phyloP scores from a whole-genome alignment of 1,284 basidiomycete species.

The Marasmius sp. region DNA sequence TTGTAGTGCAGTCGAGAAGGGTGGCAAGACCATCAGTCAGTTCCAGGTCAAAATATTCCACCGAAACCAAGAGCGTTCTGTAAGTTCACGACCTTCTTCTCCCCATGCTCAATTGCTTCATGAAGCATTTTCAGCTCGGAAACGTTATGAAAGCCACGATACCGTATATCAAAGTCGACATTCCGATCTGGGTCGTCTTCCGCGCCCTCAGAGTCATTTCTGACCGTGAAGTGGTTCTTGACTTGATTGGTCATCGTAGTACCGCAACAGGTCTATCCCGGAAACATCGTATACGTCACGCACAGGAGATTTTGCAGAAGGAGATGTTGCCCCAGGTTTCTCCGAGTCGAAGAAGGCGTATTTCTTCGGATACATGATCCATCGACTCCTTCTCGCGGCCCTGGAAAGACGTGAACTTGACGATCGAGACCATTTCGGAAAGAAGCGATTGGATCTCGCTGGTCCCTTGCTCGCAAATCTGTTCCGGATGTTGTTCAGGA shows the following conservation, averaged over 20 bases:
- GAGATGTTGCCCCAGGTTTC: slow-evolving; percentile 99
- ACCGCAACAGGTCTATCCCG: slow-evolving; percentile 92
- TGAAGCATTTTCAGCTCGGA: slow-evolving; percentile 56
- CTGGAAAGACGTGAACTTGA: slow-evolving; percentile 95
- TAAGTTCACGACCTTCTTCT: slow-evolving; percentile 40
- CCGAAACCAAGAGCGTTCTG: slow-evolving; percentile 82
- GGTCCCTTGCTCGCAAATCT: slow-evolving; percentile 94
- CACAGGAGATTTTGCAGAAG: slow-evolving; percentile 97
- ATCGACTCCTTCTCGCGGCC: slow-evolving; percentile 91
- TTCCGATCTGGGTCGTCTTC: slow-evolving; percentile 99
- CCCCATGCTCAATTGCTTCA: slow-evolving; percentile 7
- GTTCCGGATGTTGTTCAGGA: slow-evolving; percentile 97
- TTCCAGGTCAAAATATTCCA: slow-evolving; percentile 99
- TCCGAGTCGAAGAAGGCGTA: slow-evolving; percentile 99
- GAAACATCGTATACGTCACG: slow-evolving; percentile 92
- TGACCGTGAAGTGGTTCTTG: slow-evolving; percentile 93
- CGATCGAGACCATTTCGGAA: slow-evolving; percentile 99
- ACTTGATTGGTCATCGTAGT: slow-evolving; percentile 98
- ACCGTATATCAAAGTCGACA: slow-evolving; percentile 97
- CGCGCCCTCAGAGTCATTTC: slow-evolving; percentile 97
- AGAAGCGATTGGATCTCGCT: slow-evolving; percentile 95
- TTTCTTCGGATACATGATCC: slow-evolving; percentile 99
- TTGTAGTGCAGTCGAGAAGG: slow-evolving; percentile 96
- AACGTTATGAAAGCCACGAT: slow-evolving; percentile 97
- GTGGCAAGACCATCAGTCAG: slow-evolving; percentile 97